These are phyloP conservation scores for Boletales sp. DNA, from an alignment of 768 basidiomycete species.

Conservation along the genomic window DNA sequence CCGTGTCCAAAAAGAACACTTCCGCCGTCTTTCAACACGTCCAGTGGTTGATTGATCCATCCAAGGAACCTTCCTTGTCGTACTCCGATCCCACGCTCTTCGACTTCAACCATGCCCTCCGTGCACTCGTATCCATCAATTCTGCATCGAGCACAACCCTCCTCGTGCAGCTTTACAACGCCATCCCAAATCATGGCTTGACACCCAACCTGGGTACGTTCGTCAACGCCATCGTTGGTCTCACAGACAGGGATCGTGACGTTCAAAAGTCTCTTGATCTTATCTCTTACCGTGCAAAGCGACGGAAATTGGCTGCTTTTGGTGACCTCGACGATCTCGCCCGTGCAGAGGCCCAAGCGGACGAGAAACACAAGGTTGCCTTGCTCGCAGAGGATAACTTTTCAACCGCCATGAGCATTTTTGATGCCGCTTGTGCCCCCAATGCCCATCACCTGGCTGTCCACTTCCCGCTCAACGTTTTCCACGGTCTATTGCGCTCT, in stretches of 20 bases:
- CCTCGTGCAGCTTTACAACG: slow-evolving; percentile 67
- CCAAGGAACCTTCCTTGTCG: slow-evolving; percentile 26
- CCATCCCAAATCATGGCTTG: slow-evolving; percentile 60
- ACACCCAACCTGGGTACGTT: slow-evolving; percentile 66
- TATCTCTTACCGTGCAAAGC: slow-evolving; percentile 41
- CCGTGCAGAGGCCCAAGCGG: slow-evolving; percentile 14
- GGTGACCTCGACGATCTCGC: slow-evolving; percentile 2
- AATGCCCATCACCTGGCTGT: slow-evolving; percentile 14
- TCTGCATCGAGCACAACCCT: slow-evolving; percentile 45
- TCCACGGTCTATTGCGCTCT: slow-evolving; percentile 55
- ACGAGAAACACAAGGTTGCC: slow-evolving; percentile 35
- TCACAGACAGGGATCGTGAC: slow-evolving; percentile 68
- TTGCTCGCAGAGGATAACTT: slow-evolving; percentile 70
- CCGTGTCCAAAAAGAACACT: slow-evolving; percentile 11
- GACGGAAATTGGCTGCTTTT: slow-evolving; percentile 17
- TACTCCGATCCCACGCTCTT: slow-evolving; percentile 36
- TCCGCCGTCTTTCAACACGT: slow-evolving; percentile 11
- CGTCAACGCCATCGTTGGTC: slow-evolving; percentile 51
- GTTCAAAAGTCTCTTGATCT: slow-evolving; percentile 43
- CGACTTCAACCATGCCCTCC: slow-evolving; percentile 62
- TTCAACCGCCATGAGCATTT: slow-evolving; percentile 65
- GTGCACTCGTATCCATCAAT: slow-evolving; percentile 41
- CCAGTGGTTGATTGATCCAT: slow-evolving; percentile 32
- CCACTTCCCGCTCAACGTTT: slow-evolving; percentile 38
- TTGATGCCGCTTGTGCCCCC: slow-evolving; percentile 51